Conservation (phyloP, 2,329 filamentous ascomycete genomes). For the Pseudogymnoascus destructans region DNA sequence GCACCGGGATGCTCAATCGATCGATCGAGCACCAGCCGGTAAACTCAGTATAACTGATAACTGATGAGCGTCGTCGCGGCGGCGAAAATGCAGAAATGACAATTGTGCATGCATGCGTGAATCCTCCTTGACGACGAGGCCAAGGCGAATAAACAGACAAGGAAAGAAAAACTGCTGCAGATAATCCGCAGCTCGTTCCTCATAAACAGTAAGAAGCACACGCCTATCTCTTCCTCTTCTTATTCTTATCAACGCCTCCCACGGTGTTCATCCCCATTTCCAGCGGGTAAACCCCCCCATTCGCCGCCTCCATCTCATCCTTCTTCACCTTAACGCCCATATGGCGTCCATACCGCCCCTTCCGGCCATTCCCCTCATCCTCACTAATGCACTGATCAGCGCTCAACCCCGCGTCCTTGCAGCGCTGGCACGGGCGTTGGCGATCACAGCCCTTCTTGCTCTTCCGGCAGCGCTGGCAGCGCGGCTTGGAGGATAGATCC, state of each 20-base stretch:
- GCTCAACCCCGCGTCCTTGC: conserved; percentile 88
- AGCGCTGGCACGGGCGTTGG: conserved; percentile 86
- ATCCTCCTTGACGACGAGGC: background rate
- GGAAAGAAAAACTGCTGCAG: background rate
- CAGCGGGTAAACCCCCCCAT: background rate
- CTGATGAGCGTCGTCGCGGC: background rate
- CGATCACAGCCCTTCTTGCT: conserved; percentile 99
- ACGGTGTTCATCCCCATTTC: conserved; percentile 12
- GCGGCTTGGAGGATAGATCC: conserved; percentile 86
- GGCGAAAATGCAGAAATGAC: background rate
- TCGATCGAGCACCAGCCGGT: background rate
- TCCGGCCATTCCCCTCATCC: conserved; percentile 93
- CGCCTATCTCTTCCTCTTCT: conserved; percentile 53
- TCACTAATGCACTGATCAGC: conserved; percentile 93
- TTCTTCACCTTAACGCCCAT: conserved; percentile 55
- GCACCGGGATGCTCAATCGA: background rate
- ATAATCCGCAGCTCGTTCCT: background rate
- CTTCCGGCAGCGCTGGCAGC: conserved; percentile 96
- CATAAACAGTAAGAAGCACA: background rate
- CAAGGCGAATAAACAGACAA: background rate
- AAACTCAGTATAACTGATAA: background rate
- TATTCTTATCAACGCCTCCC: conserved; percentile 42
- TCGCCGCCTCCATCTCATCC: conserved; percentile 34
- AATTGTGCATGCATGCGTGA: background rate
- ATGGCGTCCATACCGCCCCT: conserved; percentile 73